Evolutionary conservation across 1,284 basidiomycete genomes (phyloP), one percentile per base, ranked within the genome.

Genomic region (Papiliotrema flavescens): DNA sequence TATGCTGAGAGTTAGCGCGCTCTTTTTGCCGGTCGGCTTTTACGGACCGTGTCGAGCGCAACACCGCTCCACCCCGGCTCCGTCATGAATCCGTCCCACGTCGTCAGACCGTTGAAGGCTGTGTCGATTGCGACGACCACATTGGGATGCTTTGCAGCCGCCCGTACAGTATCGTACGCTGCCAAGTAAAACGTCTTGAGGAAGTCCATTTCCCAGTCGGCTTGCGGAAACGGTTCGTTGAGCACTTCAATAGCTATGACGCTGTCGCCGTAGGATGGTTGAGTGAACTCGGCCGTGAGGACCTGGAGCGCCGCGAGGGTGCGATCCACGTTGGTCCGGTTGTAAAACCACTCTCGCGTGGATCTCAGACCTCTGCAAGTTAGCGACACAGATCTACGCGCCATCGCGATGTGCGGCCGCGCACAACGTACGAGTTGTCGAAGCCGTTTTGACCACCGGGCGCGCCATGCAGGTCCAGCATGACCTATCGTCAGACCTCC

Each of bases 71-170:
- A 74, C 15, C 53, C 50, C 3, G 63, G 63, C 15, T 51, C 54
- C 0, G 80, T 79, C 81, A 88, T 81, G 67, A 88, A 89, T 34
- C 84, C 83, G 39, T 78, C 74, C 92, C 92, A 97, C 62, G 82
- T 85, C 49, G 80, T 82, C 35, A 92, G 76, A 24, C 84, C 80
- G 70, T 89, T 84, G 80, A 94, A 89, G 3, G 88, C 90, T 64
- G 94, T 90, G 64, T 90, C 86, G 7, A 74, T 39, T 40, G 94
- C 81, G 49, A 91, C 78, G 13, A 84, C 83, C 23, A 89, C 69
- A 1, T 81, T 81, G 65, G 85, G 82, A 62, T 85, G 84, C 66
- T 83, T 35, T 3, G 42, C 44, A 78, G 71, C 47, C 82, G 75
- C 28, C 19, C 69, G 50, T 11, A 72, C 61, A 2, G 60, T 50